phyloP scores from a whole-genome alignment of 371 early-diverging fungal species.

The Actinomucor elegans region DNA sequence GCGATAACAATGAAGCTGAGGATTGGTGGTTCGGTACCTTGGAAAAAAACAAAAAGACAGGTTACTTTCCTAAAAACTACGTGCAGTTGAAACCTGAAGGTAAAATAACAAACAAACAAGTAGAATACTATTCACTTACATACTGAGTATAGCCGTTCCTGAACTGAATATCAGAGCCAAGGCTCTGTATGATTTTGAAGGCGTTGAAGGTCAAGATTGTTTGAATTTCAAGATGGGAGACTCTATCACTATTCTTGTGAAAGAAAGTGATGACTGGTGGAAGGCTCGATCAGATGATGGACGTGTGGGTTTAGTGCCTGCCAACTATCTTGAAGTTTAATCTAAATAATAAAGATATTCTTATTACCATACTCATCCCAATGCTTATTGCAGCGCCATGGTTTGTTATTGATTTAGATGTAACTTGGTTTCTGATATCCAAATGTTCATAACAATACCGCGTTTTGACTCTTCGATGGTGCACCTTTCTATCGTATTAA shows the following conservation, averaged over 20 bases:
- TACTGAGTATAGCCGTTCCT: neutral
- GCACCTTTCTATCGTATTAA: no score
- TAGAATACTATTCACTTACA: neutral
- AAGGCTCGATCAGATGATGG: slow-evolving; percentile 60
- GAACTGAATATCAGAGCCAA: slow-evolving; percentile 30
- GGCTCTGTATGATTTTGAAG: slow-evolving; percentile 41
- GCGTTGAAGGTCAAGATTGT: slow-evolving; percentile 34
- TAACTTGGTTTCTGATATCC: no score
- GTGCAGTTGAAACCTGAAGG: slow-evolving; percentile 26
- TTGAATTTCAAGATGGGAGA: slow-evolving; percentile 32
- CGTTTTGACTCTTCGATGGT: no score
- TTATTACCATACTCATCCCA: no score
- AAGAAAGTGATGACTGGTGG: slow-evolving; percentile 81
- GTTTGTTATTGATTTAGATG: no score
- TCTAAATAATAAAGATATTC: no score
- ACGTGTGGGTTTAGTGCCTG: slow-evolving; percentile 71
- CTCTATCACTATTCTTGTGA: slow-evolving; percentile 46
- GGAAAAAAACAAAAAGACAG: slow-evolving; percentile 19
- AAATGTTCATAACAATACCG: no score
- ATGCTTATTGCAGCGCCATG: no score
- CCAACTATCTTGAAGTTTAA: slow-evolving; percentile 63
- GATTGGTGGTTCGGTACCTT: slow-evolving; percentile 45
- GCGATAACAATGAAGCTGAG: slow-evolving; percentile 28
- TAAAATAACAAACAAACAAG: neutral
- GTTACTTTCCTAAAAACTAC: slow-evolving; percentile 40